These are phyloP conservation scores for Helichrysum umbraculigerum DNA, from an alignment of 129 eudicot species.

Conservation along the genomic window DNA sequence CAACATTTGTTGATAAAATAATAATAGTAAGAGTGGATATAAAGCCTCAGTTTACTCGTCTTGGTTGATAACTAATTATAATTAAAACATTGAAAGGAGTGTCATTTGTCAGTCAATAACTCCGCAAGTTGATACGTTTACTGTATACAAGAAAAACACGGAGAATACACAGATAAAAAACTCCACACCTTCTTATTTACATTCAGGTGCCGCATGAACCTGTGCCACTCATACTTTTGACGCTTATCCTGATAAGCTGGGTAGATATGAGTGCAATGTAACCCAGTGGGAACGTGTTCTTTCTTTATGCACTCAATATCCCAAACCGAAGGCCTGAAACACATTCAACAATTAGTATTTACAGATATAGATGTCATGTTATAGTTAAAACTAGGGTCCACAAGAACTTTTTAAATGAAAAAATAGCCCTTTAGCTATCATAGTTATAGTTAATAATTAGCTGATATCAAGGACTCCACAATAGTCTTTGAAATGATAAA, in stretches of 20 bases:
- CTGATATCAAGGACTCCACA: no score
- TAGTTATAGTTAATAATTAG: no score
- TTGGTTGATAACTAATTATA: no score
- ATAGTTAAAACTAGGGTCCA: not conserved
- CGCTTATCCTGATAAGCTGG: slow-evolving; percentile 38
- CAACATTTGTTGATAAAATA: no score
- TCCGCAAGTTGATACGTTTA: no score
- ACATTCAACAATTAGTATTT: not conserved
- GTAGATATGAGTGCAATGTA: slow-evolving; percentile 28
- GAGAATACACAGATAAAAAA: not conserved
- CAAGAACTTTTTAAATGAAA: not conserved
- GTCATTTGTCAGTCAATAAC: no score
- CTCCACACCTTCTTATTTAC: slow-evolving; percentile 39
- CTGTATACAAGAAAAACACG: no score
- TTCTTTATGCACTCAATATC: slow-evolving; percentile 32
- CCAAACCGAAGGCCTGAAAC: slow-evolving; percentile 42
- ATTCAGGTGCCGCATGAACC: slow-evolving; percentile 46
- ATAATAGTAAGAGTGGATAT: no score
- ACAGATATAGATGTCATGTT: slow-evolving; percentile 2
- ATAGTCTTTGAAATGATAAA: no score
- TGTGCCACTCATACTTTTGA: slow-evolving; percentile 49
- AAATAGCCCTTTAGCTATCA: not conserved
- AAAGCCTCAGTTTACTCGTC: no score
- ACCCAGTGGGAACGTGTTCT: slow-evolving; percentile 24
- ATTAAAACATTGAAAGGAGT: no score